Conservation (phyloP, 768 basidiomycete species). For the Pleurotus giganteus region DNA sequence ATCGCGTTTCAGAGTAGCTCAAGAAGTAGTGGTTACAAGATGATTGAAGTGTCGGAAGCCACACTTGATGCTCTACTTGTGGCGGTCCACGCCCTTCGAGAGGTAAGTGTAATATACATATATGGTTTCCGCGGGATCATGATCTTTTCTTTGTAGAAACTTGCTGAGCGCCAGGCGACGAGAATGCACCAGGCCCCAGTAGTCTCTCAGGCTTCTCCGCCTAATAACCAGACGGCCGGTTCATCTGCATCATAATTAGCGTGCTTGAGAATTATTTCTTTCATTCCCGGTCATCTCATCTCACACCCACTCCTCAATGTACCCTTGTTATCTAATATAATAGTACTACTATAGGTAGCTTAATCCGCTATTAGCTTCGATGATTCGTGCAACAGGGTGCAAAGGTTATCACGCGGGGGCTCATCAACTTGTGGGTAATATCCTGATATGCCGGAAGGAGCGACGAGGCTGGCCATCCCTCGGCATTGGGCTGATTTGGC, state of each 20-base stretch:
- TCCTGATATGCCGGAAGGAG: no score
- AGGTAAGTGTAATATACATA: background rate
- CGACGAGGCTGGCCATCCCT: background rate
- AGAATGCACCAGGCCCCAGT: background rate
- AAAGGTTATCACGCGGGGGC: background rate
- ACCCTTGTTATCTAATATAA: background rate
- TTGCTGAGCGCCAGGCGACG: background rate
- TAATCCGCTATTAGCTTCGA: slow-evolving; percentile 3
- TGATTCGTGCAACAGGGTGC: background rate
- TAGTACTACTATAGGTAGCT: background rate
- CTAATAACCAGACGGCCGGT: no score
- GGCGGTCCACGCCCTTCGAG: slow-evolving; percentile 1
- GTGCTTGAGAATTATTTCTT: background rate
- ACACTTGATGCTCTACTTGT: slow-evolving; percentile 5
- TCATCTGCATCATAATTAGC: no score
- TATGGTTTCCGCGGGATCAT: background rate
- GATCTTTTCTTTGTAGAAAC: background rate
- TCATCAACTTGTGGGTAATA: no score
- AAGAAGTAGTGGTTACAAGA: background rate
- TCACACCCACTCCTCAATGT: background rate
- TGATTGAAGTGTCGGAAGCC: slow-evolving; percentile 2
- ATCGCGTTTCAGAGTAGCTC: background rate
- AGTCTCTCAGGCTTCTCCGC: background rate
- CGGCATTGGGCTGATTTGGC: background rate
- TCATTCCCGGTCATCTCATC: background rate